These are phyloP conservation scores for Solanum bulbocastanum DNA, from an alignment of 257 asterid species.

Conservation along the genomic window DNA sequence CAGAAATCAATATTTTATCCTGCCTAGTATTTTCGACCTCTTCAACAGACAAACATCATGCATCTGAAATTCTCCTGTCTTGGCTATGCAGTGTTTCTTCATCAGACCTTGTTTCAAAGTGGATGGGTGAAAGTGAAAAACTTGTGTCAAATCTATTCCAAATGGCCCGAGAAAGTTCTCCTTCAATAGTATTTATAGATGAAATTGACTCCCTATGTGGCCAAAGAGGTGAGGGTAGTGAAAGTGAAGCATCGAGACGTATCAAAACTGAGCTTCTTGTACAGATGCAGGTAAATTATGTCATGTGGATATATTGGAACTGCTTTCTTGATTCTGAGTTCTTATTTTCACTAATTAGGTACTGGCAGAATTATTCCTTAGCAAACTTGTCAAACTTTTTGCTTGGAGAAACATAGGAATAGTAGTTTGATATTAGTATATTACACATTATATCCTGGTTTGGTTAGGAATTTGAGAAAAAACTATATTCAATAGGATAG, in stretches of 20 bases:
- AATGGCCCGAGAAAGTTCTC: conserved; percentile 81
- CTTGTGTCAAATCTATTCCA: conserved; percentile 76
- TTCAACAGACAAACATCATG: neutral
- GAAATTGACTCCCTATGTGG: conserved; percentile 80
- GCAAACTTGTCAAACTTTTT: neutral
- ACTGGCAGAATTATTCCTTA: neutral
- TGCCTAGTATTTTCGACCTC: neutral
- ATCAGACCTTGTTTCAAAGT: conserved; percentile 73
- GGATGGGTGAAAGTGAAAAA: conserved; percentile 94
- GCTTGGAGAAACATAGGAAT: neutral
- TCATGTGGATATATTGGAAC: neutral
- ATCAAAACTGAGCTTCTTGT: conserved; percentile 75
- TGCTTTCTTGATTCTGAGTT: neutral
- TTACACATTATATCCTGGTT: neutral
- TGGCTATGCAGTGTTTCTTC: conserved; percentile 48
- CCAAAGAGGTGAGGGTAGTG: conserved; percentile 76
- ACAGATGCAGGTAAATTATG: conserved; percentile 67
- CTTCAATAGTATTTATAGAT: conserved; percentile 59
- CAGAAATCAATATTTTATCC: neutral
- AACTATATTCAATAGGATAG: neutral
- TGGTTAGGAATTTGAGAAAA: neutral
- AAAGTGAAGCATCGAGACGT: conserved; percentile 81
- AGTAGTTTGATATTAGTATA: neutral
- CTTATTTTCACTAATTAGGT: neutral
- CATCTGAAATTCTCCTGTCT: neutral